phyloP scores from a whole-genome alignment of 2,329 filamentous ascomycete species.

The Cladosporium sp. region DNA sequence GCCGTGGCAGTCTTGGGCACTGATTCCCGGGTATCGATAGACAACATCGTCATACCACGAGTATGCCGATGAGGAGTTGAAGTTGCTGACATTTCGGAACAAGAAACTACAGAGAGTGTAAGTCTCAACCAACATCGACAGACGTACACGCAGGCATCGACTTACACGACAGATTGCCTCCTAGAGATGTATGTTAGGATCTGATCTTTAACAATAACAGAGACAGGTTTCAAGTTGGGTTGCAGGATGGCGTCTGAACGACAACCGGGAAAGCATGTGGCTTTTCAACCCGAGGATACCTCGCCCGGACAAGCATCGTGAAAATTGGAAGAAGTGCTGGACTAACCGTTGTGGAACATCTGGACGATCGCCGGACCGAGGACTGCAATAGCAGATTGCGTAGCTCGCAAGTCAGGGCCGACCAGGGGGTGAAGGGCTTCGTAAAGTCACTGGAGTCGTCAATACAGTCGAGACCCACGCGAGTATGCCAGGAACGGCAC shows the following conservation, averaged over 20 bases:
- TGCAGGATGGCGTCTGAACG: neutral
- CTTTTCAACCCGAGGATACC: constrained; percentile 21
- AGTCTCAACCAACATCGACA: constrained; percentile 7
- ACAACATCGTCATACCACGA: constrained; percentile 22
- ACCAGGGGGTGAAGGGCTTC: constrained; percentile 22
- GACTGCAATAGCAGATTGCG: constrained; percentile 21
- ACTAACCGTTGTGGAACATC: constrained; percentile 30
- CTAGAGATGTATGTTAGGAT: constrained; percentile 11
- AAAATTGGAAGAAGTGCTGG: constrained; percentile 14
- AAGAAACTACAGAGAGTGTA: constrained; percentile 14
- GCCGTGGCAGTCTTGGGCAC: constrained; percentile 14
- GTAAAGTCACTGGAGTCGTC: constrained; percentile 22
- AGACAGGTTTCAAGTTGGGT: neutral
- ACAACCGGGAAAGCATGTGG: constrained; percentile 21
- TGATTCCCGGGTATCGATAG: constrained; percentile 23
- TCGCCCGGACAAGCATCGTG: neutral
- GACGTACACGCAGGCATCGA: neutral
- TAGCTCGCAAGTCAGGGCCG: constrained; percentile 23
- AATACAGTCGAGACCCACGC: constrained; percentile 20
- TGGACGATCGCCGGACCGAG: constrained; percentile 17
- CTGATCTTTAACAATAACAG: neutral
- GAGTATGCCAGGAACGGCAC: constrained; percentile 29
- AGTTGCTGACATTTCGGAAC: constrained; percentile 23
- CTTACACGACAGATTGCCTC: constrained; percentile 21
- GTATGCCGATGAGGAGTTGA: constrained; percentile 21